phyloP scores from a whole-genome alignment of 495 filamentous ascomycete species.

The Penicillium steckii region DNA sequence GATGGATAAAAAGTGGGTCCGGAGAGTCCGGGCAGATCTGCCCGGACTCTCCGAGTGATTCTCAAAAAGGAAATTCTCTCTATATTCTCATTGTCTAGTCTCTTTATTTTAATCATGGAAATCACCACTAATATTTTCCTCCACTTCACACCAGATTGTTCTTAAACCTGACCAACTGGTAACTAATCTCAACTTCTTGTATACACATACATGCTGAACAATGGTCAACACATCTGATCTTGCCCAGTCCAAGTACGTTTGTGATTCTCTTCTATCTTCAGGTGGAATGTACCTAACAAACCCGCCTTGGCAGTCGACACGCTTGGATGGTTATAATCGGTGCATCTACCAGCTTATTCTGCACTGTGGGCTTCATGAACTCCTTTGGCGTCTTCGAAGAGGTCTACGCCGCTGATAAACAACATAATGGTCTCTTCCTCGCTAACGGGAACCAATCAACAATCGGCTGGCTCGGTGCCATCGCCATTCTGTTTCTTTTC shows the following conservation, averaged over 20 bases:
- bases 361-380: conserved; percentile 53
- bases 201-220: no score
- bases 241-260: neutral
- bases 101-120: no score
- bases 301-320: neutral
- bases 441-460: conserved; percentile 42
- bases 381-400: conserved; percentile 59
- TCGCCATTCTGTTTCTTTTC: conserved; percentile 43
- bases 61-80: no score
- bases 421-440: conserved; percentile 37
- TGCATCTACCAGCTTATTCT: conserved; percentile 41
- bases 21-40: no score
- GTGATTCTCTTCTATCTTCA: no score
- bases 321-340: conserved; percentile 11
- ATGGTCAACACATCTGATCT: neutral
- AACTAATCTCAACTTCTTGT: no score
- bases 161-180: no score
- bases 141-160: neutral
- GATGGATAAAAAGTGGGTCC: no score
- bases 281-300: neutral
- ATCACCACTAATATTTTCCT: no score
- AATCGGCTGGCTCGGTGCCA: conserved; percentile 62
- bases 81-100: no score
- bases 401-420: conserved; percentile 48
- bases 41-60: no score